Conservation (phyloP, 2,329 filamentous ascomycete species). For the Orbilia oligospora region DNA sequence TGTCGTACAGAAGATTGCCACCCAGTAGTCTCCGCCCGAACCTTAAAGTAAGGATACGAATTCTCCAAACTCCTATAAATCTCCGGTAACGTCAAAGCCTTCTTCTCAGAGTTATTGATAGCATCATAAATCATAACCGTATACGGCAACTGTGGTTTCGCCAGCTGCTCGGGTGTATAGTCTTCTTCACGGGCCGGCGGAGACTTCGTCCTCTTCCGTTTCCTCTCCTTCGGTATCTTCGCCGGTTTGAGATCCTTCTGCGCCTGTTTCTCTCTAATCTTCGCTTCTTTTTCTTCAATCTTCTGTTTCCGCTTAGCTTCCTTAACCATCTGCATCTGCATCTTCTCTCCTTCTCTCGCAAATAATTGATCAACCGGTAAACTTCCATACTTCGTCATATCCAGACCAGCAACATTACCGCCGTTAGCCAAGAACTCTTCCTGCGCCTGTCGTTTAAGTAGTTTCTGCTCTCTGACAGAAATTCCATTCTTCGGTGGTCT, state of each 20-base stretch:
- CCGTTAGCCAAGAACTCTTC: conserved; percentile 62
- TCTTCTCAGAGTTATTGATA: conserved; percentile 70
- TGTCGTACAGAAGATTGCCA: conserved; percentile 77
- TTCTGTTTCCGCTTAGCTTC: conserved; percentile 58
- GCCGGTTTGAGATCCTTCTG: conserved; percentile 52
- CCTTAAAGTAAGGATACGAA: conserved; percentile 74
- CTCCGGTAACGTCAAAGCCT: conserved; percentile 73
- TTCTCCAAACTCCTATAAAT: conserved; percentile 74
- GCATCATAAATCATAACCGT: conserved; percentile 74
- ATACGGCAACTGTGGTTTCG: conserved; percentile 75
- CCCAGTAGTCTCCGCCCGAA: conserved; percentile 71
- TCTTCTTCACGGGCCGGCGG: conserved; percentile 70
- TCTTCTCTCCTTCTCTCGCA: conserved; percentile 47
- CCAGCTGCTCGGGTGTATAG: conserved; percentile 77
- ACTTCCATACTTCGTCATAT: conserved; percentile 49
- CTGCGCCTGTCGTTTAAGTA: conserved; percentile 61
- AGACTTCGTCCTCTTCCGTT: conserved; percentile 71
- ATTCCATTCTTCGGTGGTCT: conserved; percentile 59
- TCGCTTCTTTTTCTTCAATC: conserved; percentile 61
- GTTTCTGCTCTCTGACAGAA: conserved; percentile 62
- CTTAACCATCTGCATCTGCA: conserved; percentile 52
- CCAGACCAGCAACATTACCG: conserved; percentile 60
- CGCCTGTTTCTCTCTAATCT: conserved; percentile 51
- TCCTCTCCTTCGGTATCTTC: conserved; percentile 63
- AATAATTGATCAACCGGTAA: conserved; percentile 47